phyloP scores from a whole-genome alignment of 139 green algal species.

The Gonium pectorale region DNA sequence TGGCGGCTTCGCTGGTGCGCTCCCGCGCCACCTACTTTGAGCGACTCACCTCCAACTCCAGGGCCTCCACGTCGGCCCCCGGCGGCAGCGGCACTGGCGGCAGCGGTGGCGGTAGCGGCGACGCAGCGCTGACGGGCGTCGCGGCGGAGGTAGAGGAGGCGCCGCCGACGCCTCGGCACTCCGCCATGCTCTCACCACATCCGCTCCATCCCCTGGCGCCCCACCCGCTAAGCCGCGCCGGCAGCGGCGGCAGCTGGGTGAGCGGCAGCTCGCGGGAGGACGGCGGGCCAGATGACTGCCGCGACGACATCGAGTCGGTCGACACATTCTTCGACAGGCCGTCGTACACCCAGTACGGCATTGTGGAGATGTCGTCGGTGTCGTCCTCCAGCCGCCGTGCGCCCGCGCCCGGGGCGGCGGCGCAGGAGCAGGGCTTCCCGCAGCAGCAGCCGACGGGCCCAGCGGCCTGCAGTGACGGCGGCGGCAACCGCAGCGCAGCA shows the following conservation, averaged over 20 bases:
- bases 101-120: no score
- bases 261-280: neutral
- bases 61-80: neutral
- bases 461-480: neutral
- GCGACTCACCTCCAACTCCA: neutral
- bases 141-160: neutral
- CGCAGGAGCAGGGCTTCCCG: no score
- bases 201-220: conserved; percentile 16
- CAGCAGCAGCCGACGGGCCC: neutral
- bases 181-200: neutral
- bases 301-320: conserved; percentile 1
- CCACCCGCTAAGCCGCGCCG: neutral
- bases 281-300: no score
- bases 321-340: conserved; percentile 22
- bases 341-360: conserved; percentile 2
- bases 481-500: conserved; percentile 1
- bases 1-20: neutral
- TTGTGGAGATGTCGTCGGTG: neutral
- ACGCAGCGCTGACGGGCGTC: no score
- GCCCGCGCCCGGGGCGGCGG: no score
- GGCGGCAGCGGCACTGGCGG: no score
- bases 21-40: conserved; percentile 22
- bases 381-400: conserved; percentile 3
- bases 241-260: neutral
- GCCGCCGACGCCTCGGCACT: neutral